A percentile compares a stretch with the other conserved stretches of the same genome.
phyloP scores from a whole-genome alignment of 1,284 basidiomycete species.

The Papiliotrema nemorosa region DNA sequence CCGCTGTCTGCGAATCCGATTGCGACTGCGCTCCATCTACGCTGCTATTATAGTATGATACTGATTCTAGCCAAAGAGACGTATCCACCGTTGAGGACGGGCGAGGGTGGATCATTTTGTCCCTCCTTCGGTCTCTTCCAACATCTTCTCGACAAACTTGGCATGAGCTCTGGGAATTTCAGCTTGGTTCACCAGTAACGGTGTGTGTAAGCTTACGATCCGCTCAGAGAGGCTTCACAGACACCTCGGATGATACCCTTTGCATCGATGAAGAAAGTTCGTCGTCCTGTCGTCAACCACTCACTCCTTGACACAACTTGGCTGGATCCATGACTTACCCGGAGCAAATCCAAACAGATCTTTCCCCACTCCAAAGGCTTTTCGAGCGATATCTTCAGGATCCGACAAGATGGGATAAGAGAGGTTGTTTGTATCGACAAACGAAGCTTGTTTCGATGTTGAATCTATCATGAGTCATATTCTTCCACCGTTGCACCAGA shows the following conservation, averaged over 20 bases:
- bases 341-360: slow-evolving; percentile 62
- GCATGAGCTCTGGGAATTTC: slow-evolving; percentile 54
- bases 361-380: slow-evolving; percentile 62
- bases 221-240: slow-evolving; percentile 15
- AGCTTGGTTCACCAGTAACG: neutral
- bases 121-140: slow-evolving; percentile 32
- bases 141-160: slow-evolving; percentile 64
- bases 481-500: neutral
- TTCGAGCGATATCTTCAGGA: slow-evolving; percentile 58
- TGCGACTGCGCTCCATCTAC: too few relatives aligned
- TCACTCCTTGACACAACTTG: too few relatives aligned
- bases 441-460: slow-evolving; percentile 53
- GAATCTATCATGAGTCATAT: neutral
- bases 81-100: too few relatives aligned
- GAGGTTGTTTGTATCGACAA: slow-evolving; percentile 67
- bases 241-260: slow-evolving; percentile 63
- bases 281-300: too few relatives aligned
- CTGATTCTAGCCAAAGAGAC: too few relatives aligned
- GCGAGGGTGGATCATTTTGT: neutral
- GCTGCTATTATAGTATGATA: too few relatives aligned
- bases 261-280: slow-evolving; percentile 69
- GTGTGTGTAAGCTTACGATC: neutral
- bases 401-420: slow-evolving; percentile 75
- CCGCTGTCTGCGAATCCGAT: too few relatives aligned
- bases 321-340: too few relatives aligned